Conservation (phyloP, 257 asterid genomes). For the Leonotis leonurus region DNA sequence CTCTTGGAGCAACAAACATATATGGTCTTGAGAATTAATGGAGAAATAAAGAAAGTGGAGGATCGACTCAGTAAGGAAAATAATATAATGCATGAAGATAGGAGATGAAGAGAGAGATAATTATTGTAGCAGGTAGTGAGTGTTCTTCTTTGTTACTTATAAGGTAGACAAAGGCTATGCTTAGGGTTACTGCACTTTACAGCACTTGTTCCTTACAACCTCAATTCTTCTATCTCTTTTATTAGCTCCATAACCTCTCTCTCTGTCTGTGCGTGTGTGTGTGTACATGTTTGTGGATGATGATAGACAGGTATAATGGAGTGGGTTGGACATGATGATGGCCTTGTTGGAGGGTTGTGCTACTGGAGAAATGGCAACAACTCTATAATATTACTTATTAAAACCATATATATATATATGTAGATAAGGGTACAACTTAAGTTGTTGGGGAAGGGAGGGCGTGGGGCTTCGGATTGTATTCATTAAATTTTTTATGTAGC, state of each 20-base stretch:
- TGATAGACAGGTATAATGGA: constrained; percentile 35
- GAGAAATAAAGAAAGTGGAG: constrained; percentile 25
- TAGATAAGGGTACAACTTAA: neutral
- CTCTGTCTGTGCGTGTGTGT: neutral
- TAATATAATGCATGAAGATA: neutral
- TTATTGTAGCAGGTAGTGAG: neutral
- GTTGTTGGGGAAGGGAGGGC: neutral
- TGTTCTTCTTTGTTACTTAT: constrained; percentile 25
- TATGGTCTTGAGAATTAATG: too few relatives aligned
- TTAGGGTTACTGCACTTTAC: constrained; percentile 16
- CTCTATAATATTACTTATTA: constrained; percentile 4
- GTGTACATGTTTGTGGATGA: neutral
- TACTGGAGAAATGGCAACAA: constrained; percentile 16
- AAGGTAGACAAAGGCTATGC: constrained; percentile 35
- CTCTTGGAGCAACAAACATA: constrained; percentile 42
- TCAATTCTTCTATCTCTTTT: neutral
- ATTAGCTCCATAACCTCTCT: neutral
- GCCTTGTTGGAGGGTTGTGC: constrained; percentile 31
- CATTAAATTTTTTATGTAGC: neutral
- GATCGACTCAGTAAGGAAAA: constrained; percentile 8
- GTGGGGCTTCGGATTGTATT: neutral
- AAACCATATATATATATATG: neutral
- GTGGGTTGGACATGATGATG: constrained; percentile 37
- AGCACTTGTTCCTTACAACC: constrained; percentile 9
- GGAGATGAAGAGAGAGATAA: constrained; percentile 16